Percentiles rank a stretch among this genome's conserved stretches.
Conservation (phyloP, 768 basidiomycete genomes). For the Hygrophoropsis aurantiaca region DNA sequence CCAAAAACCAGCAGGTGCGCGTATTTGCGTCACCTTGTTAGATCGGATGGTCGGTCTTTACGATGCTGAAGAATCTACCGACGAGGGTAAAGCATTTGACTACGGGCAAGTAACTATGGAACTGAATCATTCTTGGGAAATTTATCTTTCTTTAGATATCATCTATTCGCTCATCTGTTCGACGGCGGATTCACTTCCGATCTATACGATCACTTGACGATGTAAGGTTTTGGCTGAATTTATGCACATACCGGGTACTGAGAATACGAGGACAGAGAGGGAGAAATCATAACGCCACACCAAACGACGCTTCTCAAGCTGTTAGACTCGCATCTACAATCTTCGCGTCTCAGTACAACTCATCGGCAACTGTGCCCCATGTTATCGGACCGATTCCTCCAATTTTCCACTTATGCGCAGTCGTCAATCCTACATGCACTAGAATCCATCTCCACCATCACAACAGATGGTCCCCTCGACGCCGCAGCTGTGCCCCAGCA, state of each 20-base stretch:
- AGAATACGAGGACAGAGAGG: conserved; percentile 41
- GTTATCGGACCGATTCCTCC: conserved; percentile 60
- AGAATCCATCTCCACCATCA: conserved; percentile 20
- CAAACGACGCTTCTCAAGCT: conserved; percentile 89
- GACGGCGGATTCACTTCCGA: conserved; percentile 56
- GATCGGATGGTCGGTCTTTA: conserved; percentile 71
- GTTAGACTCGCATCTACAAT: conserved; percentile 80
- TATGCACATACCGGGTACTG: conserved; percentile 5
- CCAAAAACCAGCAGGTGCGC: conserved; percentile 53
- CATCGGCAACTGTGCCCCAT: conserved; percentile 53
- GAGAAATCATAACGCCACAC: conserved; percentile 77
- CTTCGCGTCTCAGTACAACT: conserved; percentile 36
- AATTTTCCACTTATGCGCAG: conserved; percentile 59
- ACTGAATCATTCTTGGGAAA: conserved; percentile 8
- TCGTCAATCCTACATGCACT: conserved; percentile 50
- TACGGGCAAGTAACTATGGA: conserved; percentile 52
- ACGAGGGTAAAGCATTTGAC: conserved; percentile 71
- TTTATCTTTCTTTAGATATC: conserved; percentile 47
- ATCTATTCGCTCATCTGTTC: conserved; percentile 62
- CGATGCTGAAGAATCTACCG: conserved; percentile 64
- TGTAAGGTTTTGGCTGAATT: conserved; percentile 43
- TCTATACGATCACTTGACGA: conserved; percentile 57
- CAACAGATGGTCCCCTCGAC: conserved; percentile 1
- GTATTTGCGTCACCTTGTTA: conserved; percentile 66
- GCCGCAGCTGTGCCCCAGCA: conserved; percentile 32